phyloP scores from a whole-genome alignment of 805 yeast genomes.

The Barnettozyma populi region DNA sequence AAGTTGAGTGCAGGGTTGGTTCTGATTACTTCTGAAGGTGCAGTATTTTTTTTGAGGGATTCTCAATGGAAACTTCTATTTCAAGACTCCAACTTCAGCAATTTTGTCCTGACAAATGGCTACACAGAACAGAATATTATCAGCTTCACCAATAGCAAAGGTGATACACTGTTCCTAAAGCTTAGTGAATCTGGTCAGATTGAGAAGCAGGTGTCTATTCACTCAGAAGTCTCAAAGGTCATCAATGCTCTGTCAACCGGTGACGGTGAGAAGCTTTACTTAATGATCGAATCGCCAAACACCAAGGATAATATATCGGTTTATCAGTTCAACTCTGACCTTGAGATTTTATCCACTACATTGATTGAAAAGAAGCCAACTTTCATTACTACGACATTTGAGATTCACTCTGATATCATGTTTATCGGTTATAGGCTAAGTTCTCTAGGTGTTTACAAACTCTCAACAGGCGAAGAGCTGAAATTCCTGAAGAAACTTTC shows the following conservation, averaged over 20 bases:
- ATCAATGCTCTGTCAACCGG: slow-evolving; percentile 41
- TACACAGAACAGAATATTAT: slow-evolving; percentile 31
- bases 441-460: slow-evolving; percentile 51
- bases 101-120: slow-evolving; percentile 40
- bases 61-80: slow-evolving; percentile 27
- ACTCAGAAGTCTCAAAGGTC: slow-evolving; percentile 36
- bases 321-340: slow-evolving; percentile 30
- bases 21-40: slow-evolving; percentile 57
- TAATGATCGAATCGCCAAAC: slow-evolving; percentile 64
- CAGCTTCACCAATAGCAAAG: slow-evolving; percentile 33
- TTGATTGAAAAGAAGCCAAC: slow-evolving; percentile 37
- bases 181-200: slow-evolving; percentile 34
- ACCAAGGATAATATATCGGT: slow-evolving; percentile 49
- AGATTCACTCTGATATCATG: slow-evolving; percentile 37
- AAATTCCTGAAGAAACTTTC: slow-evolving; percentile 40
- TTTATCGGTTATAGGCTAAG: slow-evolving; percentile 71
- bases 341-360: slow-evolving; percentile 23
- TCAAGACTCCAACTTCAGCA: slow-evolving; percentile 26
- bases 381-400: slow-evolving; percentile 57
- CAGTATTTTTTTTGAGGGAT: slow-evolving; percentile 30
- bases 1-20: slow-evolving; percentile 43
- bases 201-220: slow-evolving; percentile 15
- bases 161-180: slow-evolving; percentile 39
- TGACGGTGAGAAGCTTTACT: slow-evolving; percentile 26
- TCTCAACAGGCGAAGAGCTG: slow-evolving; percentile 25